These are phyloP conservation scores for Ascosphaera aggregata DNA, from an alignment of 2,329 filamentous ascomycete species.

Conservation along the genomic window DNA sequence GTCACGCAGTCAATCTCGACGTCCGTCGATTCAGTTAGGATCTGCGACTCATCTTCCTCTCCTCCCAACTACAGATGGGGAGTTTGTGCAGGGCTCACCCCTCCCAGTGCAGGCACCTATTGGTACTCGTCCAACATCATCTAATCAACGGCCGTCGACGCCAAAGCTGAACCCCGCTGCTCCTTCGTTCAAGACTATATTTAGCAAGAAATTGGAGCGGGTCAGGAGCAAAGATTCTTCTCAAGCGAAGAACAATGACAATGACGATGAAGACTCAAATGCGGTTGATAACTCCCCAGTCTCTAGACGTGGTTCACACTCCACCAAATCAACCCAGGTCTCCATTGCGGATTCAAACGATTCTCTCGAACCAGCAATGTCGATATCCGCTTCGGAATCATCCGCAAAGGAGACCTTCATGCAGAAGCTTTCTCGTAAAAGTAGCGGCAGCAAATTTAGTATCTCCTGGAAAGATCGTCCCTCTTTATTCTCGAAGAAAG, in stretches of 20 bases:
- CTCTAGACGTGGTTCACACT: conserved; percentile 20
- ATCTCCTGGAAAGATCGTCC: conserved; percentile 27
- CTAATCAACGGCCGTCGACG: conserved; percentile 31
- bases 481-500: conserved; percentile 23
- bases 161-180: conserved; percentile 63
- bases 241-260: conserved; percentile 7
- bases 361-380: conserved; percentile 23
- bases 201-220: conserved; percentile 29
- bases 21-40: conserved; percentile 57
- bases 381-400: conserved; percentile 18
- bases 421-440: conserved; percentile 27
- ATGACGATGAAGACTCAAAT: conserved; percentile 10
- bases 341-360: conserved; percentile 24
- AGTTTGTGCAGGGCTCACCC: conserved; percentile 23
- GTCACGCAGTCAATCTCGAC: conserved; percentile 55
- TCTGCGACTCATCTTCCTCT: conserved; percentile 40
- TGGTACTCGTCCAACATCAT: conserved; percentile 47
- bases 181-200: conserved; percentile 59
- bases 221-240: conserved; percentile 11
- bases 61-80: conserved; percentile 26
- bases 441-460: conserved; percentile 27
- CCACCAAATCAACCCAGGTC: conserved; percentile 21
- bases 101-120: conserved; percentile 42
- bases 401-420: conserved; percentile 26
- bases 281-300: conserved; percentile 20